Evolutionary conservation across 352 stramenopile species (phyloP).

Genomic region (Phytophthora vignae): DNA sequence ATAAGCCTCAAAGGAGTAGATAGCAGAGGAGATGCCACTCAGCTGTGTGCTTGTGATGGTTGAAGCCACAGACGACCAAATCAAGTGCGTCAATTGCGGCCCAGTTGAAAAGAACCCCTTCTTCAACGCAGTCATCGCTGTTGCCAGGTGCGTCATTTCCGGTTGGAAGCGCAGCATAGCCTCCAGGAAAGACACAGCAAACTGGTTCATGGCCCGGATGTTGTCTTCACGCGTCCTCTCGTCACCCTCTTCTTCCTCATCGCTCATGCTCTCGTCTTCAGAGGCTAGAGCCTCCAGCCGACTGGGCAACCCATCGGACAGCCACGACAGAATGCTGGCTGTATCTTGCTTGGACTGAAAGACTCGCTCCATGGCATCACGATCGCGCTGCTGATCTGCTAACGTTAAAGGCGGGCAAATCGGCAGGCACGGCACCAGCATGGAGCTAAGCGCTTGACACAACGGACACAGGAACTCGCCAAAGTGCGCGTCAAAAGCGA

Average conservation of each 20-base stretch:
- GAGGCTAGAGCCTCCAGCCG: conserved; percentile 49
- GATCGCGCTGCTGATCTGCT: conserved; percentile 61
- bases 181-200: conserved; percentile 74
- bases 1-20: conserved; percentile 59
- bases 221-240: conserved; percentile 45
- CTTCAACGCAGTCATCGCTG: conserved; percentile 67
- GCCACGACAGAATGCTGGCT: conserved; percentile 65
- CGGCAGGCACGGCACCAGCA: conserved; percentile 85
- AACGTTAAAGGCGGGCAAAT: conserved; percentile 64
- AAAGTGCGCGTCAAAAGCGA: conserved; percentile 86
- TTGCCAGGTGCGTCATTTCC: conserved; percentile 58
- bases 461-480: conserved; percentile 92
- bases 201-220: conserved; percentile 79
- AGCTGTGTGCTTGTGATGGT: conserved; percentile 73
- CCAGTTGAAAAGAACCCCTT: conserved; percentile 77
- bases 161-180: conserved; percentile 73
- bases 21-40: conserved; percentile 74
- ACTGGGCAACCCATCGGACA: conserved; percentile 56
- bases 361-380: conserved; percentile 73
- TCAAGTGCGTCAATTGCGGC: conserved; percentile 76
- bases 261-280: conserved; percentile 44
- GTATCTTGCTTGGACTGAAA: conserved; percentile 84
- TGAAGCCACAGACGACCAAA: conserved; percentile 75
- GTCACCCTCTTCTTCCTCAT: conserved; percentile 37
- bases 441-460: conserved; percentile 92